Conservation (phyloP, 2,329 filamentous ascomycete genomes). For the Hypocreales sp. region DNA sequence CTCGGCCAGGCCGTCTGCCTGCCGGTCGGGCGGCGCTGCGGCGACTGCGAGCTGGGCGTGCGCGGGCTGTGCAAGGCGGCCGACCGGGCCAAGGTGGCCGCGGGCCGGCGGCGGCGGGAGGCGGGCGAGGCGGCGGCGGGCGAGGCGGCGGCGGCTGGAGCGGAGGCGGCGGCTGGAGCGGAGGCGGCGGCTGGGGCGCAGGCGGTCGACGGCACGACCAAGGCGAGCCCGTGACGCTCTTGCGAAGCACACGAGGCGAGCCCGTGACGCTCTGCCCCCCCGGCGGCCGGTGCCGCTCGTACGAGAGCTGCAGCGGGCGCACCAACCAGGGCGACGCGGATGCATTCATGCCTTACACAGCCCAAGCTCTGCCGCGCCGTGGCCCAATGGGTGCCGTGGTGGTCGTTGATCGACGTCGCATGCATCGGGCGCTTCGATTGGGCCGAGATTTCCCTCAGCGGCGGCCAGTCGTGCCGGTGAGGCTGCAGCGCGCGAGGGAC, state of each 20-base stretch:
- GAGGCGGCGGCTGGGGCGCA: constrained; percentile 11
- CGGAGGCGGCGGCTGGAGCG: no score
- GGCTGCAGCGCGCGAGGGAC: no score
- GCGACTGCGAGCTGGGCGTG: constrained; percentile 68
- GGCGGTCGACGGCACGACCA: constrained; percentile 2
- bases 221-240: neutral
- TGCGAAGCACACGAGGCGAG: no score
- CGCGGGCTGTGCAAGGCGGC: constrained; percentile 62
- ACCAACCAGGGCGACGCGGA: constrained; percentile 1
- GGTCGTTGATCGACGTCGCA: no score
- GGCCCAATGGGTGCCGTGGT: neutral
- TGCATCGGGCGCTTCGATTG: no score
- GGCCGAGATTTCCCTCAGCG: no score
- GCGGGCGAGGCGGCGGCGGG: no score
- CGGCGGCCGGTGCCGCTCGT: neutral
- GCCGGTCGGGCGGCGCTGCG: constrained; percentile 66
- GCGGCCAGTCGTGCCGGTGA: no score
- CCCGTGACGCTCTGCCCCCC: no score
- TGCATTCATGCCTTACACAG: constrained; percentile 1
- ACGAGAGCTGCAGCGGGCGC: neutral
- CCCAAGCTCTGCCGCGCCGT: neutral
- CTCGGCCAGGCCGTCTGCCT: constrained; percentile 77
- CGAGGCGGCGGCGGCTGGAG: no score
- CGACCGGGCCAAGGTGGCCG: constrained; percentile 45
- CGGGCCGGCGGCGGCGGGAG: constrained; percentile 31